Evolutionary conservation across 345 rosid species (phyloP), one percentile per base, ranked within the genome.

Genomic region (Rhodamnia argentea): DNA sequence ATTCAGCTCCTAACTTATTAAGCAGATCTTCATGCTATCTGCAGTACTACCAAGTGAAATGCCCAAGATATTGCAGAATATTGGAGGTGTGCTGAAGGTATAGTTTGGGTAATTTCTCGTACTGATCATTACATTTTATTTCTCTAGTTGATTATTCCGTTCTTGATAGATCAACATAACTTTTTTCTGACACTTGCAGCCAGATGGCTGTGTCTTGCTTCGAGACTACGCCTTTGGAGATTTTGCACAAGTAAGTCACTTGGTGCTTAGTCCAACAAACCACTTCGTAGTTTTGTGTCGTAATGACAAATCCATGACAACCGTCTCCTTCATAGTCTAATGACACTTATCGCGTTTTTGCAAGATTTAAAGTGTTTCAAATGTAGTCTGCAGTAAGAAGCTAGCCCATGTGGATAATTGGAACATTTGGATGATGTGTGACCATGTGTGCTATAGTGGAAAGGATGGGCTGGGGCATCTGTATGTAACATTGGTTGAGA

Each of bases 11-110:
- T 87, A 85, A 86, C 88, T 78, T 47, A 86, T 86, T 87, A 76
- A 75, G 89, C 90, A 93, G 94, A 89, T 92, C 85, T 93, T 93
- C 90, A 88, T 90, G 89, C 74, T 91, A 84, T 91, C 93, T 88
- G 93, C 94, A 90, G 94, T 93, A 85, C 92, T 93, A 59, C 93
- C 94, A 59, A 88, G 88, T 58, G 91, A 88, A 85, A 93, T 93
- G 95, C 89, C 92, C 22, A 24, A 85, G 54, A 89, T 90, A 50
- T 83, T 92, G 81, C 87, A 84, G 85, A 93, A 93, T 64, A 88
- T 93, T 32, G 90, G 89, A 82, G 85, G 87, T 13, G 90, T 91
- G 40, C 87, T 93, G 14, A 91, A 93, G 93, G 93, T 93, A 90
- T 54, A 47, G 70, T 14, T n/a, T 18, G 78, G 47, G 47, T 18